Evolutionary conservation across 495 filamentous ascomycete genomes (phyloP), one percentile per base, ranked within the genome.

Genomic region (Apodospora peruviana): DNA sequence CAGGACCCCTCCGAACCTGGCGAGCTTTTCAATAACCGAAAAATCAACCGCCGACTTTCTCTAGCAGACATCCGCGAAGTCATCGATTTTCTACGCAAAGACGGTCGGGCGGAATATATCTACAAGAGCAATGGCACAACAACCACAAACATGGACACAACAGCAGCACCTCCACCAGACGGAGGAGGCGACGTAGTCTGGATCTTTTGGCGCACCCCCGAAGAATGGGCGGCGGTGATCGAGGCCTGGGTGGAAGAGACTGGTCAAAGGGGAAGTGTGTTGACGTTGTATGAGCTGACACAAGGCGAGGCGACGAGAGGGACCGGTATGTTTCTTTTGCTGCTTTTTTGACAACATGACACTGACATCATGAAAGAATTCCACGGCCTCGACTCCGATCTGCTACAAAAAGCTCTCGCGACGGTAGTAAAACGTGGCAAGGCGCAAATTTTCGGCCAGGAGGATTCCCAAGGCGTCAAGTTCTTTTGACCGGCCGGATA

Each of bases 401-500:
- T 94, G 27, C 77, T 97, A 62, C 75, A 84, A 48, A 88, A 84
- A 62, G 79, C 87, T n/a, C 69, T 98, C 16, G 73, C 75, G 48
- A 73, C 88, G 45, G 71, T 96, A 20, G 89, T 95, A 20, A 95
- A 91, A 74, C 74, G 85, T 29, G 90, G 90, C 52, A 94, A 86
- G 68, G 91, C 93, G 19, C 90, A 96, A 68, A 80, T 97, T 11
- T 96, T 98, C 73, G 91, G 91, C 17, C 69, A 75, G 38, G 90
- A 91, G 52, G 91, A 91, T 55, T 81, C 86, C 49, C 80, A 83
- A 60, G 93, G 93, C 45, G 88, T 96, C 50, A 98, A 98, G 71
- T 97, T 98, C 72, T 96, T 96, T 63, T 97, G 59, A 73, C 3
- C n/a, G n/a, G n/a, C n/a, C n/a, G n/a, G n/a, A n/a, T n/a, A n/a